Evolutionary conservation across 768 basidiomycete species (phyloP).

Genomic region (Rhizopogon vinicolor): DNA sequence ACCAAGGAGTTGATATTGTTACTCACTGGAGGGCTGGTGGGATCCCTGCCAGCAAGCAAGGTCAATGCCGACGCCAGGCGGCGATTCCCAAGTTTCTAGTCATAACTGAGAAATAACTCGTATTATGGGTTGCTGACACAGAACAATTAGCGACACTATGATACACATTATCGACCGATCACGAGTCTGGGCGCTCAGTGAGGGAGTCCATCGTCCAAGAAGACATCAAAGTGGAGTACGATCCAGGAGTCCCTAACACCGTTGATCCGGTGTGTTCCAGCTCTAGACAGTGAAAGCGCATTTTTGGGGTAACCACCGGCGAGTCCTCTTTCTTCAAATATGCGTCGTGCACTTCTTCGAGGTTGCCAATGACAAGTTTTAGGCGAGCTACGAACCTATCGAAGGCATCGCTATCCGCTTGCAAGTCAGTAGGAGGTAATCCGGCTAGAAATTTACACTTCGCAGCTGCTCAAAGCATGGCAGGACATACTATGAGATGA

Average conservation of each 20-base stretch:
- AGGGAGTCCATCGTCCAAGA: not conserved
- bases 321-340: constrained; percentile 17
- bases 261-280: constrained; percentile 18
- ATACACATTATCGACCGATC: not conserved
- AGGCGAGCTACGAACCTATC: no score
- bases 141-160: not conserved
- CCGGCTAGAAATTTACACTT: not conserved
- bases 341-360: constrained; percentile 35
- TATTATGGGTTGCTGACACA: not conserved
- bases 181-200: not conserved
- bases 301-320: constrained; percentile 17
- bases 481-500: not conserved
- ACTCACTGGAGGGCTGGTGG: no score
- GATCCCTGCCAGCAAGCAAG: no score
- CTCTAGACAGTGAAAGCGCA: constrained; percentile 26
- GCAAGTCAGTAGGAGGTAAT: constrained; percentile 33
- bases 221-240: constrained; percentile 6
- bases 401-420: no score
- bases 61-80: no score
- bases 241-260: constrained; percentile 17
- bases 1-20: no score
- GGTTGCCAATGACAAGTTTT: constrained; percentile 41
- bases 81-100: no score
- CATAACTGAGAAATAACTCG: not conserved
- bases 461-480: not conserved